Base-by-base conservation (phyloP, 1,284 basidiomycete species). In the Neolentinus lepideus region DNA sequence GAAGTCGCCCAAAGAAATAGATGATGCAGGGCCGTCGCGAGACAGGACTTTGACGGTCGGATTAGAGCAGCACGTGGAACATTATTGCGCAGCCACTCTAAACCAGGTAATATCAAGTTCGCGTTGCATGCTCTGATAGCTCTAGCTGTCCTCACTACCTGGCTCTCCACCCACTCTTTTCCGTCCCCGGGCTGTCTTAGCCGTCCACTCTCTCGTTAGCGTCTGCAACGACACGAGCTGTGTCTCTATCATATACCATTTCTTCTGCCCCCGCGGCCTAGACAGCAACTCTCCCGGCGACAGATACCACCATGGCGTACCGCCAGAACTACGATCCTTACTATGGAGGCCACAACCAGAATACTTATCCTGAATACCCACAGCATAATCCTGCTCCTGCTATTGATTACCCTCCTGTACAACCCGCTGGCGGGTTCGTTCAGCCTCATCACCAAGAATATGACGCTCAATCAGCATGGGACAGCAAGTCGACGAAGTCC, bases 401-500 rank as follows among this genome's bases (percentile, higher is more conserved):
- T 64, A 36, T 22, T 54, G 46, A 60, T 56, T 16, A 52, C 61
- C 50, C 56, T 55, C 53, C 64, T 63, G 35, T 62, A 71, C 55
- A 56, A 68, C 59, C 52, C 52, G 52, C 52, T 38, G 52, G 52
- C 52, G 52, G 52, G 33, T 54, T 35, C 19, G 27, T 12, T 4
- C 52, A 54, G 24, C 25, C 51, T 26, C 21, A 52, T 22, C 33
- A 31, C 51, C 51, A 52, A 21, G 27, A 52, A 2, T 65, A 63
- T 56, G 79, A 83, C 58, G 59, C 66, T 56, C 71, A 76, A 33
- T 64, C 69, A 26, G 72, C 71, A 47, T 88, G 85, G 85, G 86
- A 90, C 56, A 60, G 71, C 48, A 84, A 83, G 63, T 83, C 80
- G 3, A 66, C 74, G 50, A 84, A 84, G 60, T 88, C 85, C 22